A percentile compares a stretch with the other conserved stretches of the same genome.
Conservation (phyloP, 148 eudicot genomes). For the Vaccinium corymbosum region DNA sequence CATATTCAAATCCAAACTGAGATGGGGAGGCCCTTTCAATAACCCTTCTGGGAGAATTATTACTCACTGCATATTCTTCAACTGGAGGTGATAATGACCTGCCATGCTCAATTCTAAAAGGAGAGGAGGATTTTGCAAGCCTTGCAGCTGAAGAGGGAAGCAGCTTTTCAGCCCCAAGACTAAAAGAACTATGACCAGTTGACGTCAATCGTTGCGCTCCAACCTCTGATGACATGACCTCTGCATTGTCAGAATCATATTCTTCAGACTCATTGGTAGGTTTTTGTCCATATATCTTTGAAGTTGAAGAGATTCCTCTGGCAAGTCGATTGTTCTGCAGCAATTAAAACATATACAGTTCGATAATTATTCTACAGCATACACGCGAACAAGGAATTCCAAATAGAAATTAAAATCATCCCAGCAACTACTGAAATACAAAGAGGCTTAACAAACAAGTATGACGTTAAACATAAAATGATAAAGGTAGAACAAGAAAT, state of each 20-base stretch:
- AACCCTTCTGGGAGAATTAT: constrained; percentile 50
- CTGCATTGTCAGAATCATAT: constrained; percentile 50
- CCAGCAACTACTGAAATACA: background rate
- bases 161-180: constrained; percentile 37
- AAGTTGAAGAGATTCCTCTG: constrained; percentile 37
- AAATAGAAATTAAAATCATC: constrained; percentile 3
- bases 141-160: constrained; percentile 31
- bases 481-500: background rate
- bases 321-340: constrained; percentile 43
- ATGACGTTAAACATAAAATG: background rate
- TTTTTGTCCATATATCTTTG: constrained; percentile 32
- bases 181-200: constrained; percentile 42
- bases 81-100: constrained; percentile 55
- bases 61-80: constrained; percentile 45
- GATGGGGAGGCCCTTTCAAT: constrained; percentile 45
- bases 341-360: background rate
- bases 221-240: constrained; percentile 30
- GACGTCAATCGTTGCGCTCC: constrained; percentile 40
- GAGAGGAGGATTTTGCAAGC: constrained; percentile 29
- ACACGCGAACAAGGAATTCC: background rate
- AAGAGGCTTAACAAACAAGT: constrained; percentile 1
- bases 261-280: constrained; percentile 41
- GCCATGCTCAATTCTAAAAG: constrained; percentile 33
- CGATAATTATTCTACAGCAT: background rate
- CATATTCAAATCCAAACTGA: constrained; percentile 34